Conservation (phyloP, 2,329 filamentous ascomycete species). For the Aotearoamyces nothofagi region DNA sequence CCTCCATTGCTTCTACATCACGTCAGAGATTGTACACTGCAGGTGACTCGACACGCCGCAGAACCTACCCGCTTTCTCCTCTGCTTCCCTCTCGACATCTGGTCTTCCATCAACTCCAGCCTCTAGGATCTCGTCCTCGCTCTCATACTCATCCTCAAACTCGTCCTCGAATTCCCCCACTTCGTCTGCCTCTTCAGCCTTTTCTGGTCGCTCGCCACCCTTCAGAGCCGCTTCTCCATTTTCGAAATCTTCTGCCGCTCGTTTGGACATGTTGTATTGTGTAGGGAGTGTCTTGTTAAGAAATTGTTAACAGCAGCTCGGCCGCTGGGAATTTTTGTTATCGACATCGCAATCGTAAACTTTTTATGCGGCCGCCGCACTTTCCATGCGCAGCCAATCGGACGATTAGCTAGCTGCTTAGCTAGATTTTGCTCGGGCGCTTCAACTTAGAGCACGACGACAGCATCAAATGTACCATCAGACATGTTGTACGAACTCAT, state of each 20-base stretch:
- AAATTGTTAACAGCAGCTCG: too few species aligned
- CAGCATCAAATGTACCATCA: too few species aligned
- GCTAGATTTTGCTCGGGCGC: too few species aligned
- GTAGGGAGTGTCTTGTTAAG: too few species aligned
- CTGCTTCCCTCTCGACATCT: slow-evolving; percentile 81
- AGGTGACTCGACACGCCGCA: slow-evolving; percentile 1
- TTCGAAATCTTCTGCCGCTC: slow-evolving; percentile 33
- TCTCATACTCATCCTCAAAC: slow-evolving; percentile 86
- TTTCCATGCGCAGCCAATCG: too few species aligned
- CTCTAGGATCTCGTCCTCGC: slow-evolving; percentile 82
- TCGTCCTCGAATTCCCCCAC: slow-evolving; percentile 89
- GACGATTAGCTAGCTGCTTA: too few species aligned
- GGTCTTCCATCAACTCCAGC: slow-evolving; percentile 87
- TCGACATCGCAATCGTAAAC: too few species aligned
- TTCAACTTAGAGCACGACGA: too few species aligned
- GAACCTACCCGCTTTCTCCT: slow-evolving; percentile 55
- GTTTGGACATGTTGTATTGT: slow-evolving; percentile 46
- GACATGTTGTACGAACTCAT: slow-evolving; percentile 94
- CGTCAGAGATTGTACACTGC: slow-evolving; percentile 9
- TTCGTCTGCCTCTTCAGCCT: slow-evolving; percentile 49
- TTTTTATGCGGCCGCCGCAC: too few species aligned
- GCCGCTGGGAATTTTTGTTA: too few species aligned
- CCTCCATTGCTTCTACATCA: slow-evolving; percentile 62
- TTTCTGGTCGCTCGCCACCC: slow-evolving; percentile 43
- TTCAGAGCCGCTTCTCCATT: slow-evolving; percentile 37